Percentiles rank a stretch among this genome's conserved stretches.
Conservation (phyloP, 805 yeast species). For the Saturnispora dispora region DNA sequence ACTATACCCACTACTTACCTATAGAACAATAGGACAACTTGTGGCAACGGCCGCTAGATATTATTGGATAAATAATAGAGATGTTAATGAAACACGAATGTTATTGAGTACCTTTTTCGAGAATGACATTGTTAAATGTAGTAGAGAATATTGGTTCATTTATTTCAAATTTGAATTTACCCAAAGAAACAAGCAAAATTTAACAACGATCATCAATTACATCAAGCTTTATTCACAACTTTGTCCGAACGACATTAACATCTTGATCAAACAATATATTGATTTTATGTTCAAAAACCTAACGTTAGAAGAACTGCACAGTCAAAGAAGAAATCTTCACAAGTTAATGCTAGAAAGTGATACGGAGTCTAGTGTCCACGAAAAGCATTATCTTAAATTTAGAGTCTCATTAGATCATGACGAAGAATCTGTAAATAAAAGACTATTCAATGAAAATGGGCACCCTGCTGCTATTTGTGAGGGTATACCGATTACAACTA, state of each 20-base stretch:
- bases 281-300: slow-evolving; percentile 29
- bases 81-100: slow-evolving; percentile 20
- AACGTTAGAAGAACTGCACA: slow-evolving; percentile 16
- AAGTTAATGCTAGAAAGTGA: slow-evolving; percentile 26
- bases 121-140: slow-evolving; percentile 29
- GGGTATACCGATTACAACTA: slow-evolving; percentile 36
- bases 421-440: slow-evolving; percentile 23
- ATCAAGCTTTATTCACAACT: slow-evolving; percentile 38
- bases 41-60: slow-evolving; percentile 22
- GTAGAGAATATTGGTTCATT: slow-evolving; percentile 47
- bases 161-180: slow-evolving; percentile 45
- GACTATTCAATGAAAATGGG: slow-evolving; percentile 27
- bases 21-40: slow-evolving; percentile 21
- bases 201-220: slow-evolving; percentile 36
- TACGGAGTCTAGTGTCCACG: slow-evolving; percentile 24
- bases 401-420: slow-evolving; percentile 23
- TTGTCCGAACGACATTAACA: slow-evolving; percentile 40
- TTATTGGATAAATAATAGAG: slow-evolving; percentile 18
- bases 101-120: slow-evolving; percentile 20
- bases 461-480: slow-evolving; percentile 30
- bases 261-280: slow-evolving; percentile 29
- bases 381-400: slow-evolving; percentile 26
- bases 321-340: slow-evolving; percentile 18
- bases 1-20: slow-evolving; percentile 14
- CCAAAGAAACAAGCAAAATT: slow-evolving; percentile 35